phyloP scores from a whole-genome alignment of 2,329 filamentous ascomycete species.

The Aspergillus neoniger region DNA sequence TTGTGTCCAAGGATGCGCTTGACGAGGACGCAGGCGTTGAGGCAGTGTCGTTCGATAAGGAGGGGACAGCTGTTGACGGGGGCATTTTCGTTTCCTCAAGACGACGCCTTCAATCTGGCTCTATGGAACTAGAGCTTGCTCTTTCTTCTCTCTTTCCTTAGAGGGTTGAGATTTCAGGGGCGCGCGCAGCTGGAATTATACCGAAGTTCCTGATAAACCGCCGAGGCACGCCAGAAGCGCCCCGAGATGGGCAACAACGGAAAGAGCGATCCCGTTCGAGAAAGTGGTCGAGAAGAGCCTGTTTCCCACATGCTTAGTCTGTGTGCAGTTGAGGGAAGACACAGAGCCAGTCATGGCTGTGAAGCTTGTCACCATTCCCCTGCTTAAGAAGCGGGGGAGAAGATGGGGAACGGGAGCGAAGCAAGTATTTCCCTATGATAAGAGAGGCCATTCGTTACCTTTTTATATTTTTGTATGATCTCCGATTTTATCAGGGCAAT shows the following conservation, averaged over 20 bases:
- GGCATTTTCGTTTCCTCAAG: neutral
- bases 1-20: slow-evolving; percentile 35
- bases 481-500: too few species aligned
- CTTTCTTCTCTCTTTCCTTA: neutral
- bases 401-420: neutral
- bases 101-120: neutral
- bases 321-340: slow-evolving; percentile 17
- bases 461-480: neutral
- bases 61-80: slow-evolving; percentile 31
- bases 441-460: slow-evolving; percentile 16
- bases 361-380: slow-evolving; percentile 8
- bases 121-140: too few species aligned
- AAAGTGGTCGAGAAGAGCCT: slow-evolving; percentile 20
- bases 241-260: slow-evolving; percentile 4
- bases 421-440: neutral
- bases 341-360: slow-evolving; percentile 14
- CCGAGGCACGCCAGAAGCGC: slow-evolving; percentile 6
- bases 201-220: neutral
- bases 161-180: neutral
- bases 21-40: slow-evolving; percentile 32
- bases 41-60: slow-evolving; percentile 31
- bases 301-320: slow-evolving; percentile 27
- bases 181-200: neutral
- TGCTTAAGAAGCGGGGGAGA: neutral
- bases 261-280: slow-evolving; percentile 20